phyloP scores from a whole-genome alignment of 1,284 basidiomycete genomes.

The Sphagnurus paluster region DNA sequence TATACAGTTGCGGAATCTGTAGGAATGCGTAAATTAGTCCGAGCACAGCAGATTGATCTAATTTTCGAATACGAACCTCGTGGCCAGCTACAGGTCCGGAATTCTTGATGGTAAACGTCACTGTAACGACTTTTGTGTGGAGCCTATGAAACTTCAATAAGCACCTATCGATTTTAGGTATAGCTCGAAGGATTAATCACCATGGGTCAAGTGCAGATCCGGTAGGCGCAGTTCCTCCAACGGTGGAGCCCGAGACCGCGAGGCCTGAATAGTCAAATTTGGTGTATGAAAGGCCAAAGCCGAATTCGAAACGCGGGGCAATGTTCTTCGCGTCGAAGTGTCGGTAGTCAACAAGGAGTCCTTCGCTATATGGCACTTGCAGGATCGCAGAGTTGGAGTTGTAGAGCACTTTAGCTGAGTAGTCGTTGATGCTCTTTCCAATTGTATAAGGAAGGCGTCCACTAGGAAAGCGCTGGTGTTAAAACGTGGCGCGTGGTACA shows the following conservation, averaged over 20 bases:
- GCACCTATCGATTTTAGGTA: constrained; percentile 35
- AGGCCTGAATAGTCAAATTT: constrained; percentile 69
- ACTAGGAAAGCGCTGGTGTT: background rate
- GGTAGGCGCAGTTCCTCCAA: background rate
- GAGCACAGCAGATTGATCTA: background rate
- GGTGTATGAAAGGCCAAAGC: constrained; percentile 85
- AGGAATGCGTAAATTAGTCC: background rate
- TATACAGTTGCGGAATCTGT: constrained; percentile 21
- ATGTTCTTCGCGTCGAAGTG: constrained; percentile 40
- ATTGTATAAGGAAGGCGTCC: constrained; percentile 83
- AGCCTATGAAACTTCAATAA: constrained; percentile 47
- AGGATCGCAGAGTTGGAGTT: constrained; percentile 40
- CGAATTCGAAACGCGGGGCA: constrained; percentile 73
- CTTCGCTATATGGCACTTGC: constrained; percentile 66
- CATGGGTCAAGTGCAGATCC: background rate
- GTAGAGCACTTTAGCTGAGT: constrained; percentile 55
- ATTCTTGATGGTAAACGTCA: constrained; percentile 62
- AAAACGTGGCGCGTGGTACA: background rate
- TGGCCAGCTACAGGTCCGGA: constrained; percentile 50
- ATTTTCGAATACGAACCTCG: constrained; percentile 10
- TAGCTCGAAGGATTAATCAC: constrained; percentile 16
- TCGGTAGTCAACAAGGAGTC: constrained; percentile 22
- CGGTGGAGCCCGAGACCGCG: constrained; percentile 37
- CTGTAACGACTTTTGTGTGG: constrained; percentile 58
- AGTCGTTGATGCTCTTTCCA: constrained; percentile 67